Percentiles rank a stretch among this genome's conserved stretches.
Conservation (phyloP, 2,329 filamentous ascomycete genomes). For the Trichoderma guizhouense region DNA sequence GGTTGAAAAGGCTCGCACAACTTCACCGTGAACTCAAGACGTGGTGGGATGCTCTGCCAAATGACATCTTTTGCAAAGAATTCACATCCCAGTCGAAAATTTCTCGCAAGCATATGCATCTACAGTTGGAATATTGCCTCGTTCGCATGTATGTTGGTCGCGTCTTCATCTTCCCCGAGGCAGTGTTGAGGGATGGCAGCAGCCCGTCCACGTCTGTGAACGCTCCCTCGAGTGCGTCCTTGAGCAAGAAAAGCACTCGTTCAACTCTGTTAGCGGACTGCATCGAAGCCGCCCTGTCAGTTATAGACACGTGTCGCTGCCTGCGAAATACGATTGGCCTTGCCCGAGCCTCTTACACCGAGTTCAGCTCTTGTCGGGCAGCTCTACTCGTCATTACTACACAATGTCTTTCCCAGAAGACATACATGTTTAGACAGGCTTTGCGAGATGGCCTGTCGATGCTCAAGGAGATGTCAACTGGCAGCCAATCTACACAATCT, state of each 20-base stretch:
- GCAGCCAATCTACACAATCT: conserved; percentile 50
- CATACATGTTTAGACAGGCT: conserved; percentile 41
- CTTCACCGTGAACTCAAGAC: conserved; percentile 25
- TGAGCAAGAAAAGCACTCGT: conserved; percentile 32
- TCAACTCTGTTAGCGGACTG: conserved; percentile 48
- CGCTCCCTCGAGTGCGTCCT: conserved; percentile 28
- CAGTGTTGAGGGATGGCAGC: conserved; percentile 28
- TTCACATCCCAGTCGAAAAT: conserved; percentile 38
- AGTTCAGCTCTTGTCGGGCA: conserved; percentile 54
- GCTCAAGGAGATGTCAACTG: conserved; percentile 52
- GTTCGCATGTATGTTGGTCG: conserved; percentile 53
- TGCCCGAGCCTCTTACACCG: conserved; percentile 53
- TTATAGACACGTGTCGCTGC: conserved; percentile 48
- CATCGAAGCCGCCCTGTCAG: conserved; percentile 49
- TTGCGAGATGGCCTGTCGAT: conserved; percentile 48
- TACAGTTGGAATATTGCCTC: conserved; percentile 52
- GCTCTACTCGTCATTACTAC: conserved; percentile 48
- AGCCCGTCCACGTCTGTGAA: conserved; percentile 28
- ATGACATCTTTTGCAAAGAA: conserved; percentile 34
- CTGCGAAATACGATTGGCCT: conserved; percentile 51
- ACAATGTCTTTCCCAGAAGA: conserved; percentile 37
- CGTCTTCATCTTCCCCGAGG: conserved; percentile 47
- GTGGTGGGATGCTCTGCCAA: conserved; percentile 39
- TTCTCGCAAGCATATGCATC: conserved; percentile 48
- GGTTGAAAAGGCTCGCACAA: conserved; percentile 5